Evolutionary conservation across 2,329 filamentous ascomycete species (phyloP).

Genomic region (Venturia effusa): DNA sequence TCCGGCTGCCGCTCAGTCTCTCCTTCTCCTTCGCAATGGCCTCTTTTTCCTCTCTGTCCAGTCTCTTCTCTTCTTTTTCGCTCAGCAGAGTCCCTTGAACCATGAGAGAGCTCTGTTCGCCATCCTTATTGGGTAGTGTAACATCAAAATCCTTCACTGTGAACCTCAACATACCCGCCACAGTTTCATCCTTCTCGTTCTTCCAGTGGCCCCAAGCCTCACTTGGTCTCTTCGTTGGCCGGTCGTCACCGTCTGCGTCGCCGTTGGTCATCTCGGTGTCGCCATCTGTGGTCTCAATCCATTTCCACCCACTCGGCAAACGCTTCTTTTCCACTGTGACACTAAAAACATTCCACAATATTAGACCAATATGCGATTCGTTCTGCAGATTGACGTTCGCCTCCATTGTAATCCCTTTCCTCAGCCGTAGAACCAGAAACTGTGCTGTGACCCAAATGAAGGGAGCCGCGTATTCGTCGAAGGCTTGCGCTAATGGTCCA

Average conservation of each 20-base stretch:
- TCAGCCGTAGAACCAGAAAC: slow-evolving; percentile 71
- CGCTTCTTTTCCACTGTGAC: slow-evolving; percentile 70
- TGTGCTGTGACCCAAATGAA: slow-evolving; percentile 86
- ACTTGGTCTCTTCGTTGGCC: slow-evolving; percentile 19
- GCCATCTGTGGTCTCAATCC: slow-evolving; percentile 29
- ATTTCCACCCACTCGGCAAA: slow-evolving; percentile 70
- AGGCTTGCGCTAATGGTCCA: slow-evolving; percentile 29
- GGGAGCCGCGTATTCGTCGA: slow-evolving; percentile 76
- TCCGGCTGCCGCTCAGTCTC: background rate
- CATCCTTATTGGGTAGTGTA: slow-evolving; percentile 51
- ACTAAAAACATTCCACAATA: slow-evolving; percentile 88
- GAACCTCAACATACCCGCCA: slow-evolving; percentile 64
- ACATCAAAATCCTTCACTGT: slow-evolving; percentile 78
- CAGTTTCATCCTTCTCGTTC: slow-evolving; percentile 55
- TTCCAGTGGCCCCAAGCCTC: slow-evolving; percentile 59
- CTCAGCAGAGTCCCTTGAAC: slow-evolving; percentile 62
- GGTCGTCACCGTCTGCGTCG: slow-evolving; percentile 13
- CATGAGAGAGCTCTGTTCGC: slow-evolving; percentile 24
- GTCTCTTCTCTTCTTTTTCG: slow-evolving; percentile 51
- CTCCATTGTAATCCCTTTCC: slow-evolving; percentile 61
- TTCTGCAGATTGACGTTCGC: slow-evolving; percentile 79
- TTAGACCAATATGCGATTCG: slow-evolving; percentile 77
- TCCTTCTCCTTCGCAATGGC: background rate
- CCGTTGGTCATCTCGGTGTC: slow-evolving; percentile 16
- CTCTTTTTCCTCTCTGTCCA: slow-evolving; percentile 41